phyloP scores from a whole-genome alignment of 2,329 filamentous ascomycete species.

The Tolypocladium capitatum region DNA sequence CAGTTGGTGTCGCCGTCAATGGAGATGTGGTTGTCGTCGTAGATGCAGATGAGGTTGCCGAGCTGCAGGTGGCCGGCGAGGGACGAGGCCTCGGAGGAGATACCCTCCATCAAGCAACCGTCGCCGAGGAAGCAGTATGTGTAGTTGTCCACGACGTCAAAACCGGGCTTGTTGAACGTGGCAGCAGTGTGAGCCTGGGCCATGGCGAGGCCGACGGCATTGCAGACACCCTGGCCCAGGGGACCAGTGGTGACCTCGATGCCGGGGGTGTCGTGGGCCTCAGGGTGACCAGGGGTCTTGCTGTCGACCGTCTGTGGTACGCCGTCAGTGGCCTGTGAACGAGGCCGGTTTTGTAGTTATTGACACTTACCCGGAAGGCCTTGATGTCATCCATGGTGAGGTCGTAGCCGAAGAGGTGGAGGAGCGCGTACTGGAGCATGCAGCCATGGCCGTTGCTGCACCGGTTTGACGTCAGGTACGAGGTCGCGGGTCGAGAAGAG shows the following conservation, averaged over 20 bases:
- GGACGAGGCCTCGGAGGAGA: slow-evolving; percentile 84
- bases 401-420: slow-evolving; percentile 90
- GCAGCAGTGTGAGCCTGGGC: slow-evolving; percentile 85
- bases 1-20: slow-evolving; percentile 90
- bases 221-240: slow-evolving; percentile 92
- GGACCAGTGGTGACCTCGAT: slow-evolving; percentile 97
- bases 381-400: slow-evolving; percentile 86
- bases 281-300: slow-evolving; percentile 92
- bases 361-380: slow-evolving; percentile 72
- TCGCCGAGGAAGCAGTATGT: slow-evolving; percentile 96
- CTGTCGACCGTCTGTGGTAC: slow-evolving; percentile 35
- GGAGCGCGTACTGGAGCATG: slow-evolving; percentile 98
- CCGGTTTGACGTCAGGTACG: slow-evolving; percentile 1
- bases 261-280: slow-evolving; percentile 91
- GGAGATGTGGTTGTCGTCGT: slow-evolving; percentile 97
- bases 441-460: slow-evolving; percentile 91
- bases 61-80: slow-evolving; percentile 93
- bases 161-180: slow-evolving; percentile 93
- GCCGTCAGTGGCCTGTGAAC: slow-evolving; percentile 3
- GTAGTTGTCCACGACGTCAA: slow-evolving; percentile 86
- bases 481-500: not conserved
- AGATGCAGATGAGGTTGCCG: slow-evolving; percentile 92
- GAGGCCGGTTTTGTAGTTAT: not conserved
- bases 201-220: slow-evolving; percentile 95
- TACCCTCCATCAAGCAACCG: slow-evolving; percentile 96